Base-by-base conservation (phyloP, 176 grass and related monocot species). In the Avena sativa region DNA sequence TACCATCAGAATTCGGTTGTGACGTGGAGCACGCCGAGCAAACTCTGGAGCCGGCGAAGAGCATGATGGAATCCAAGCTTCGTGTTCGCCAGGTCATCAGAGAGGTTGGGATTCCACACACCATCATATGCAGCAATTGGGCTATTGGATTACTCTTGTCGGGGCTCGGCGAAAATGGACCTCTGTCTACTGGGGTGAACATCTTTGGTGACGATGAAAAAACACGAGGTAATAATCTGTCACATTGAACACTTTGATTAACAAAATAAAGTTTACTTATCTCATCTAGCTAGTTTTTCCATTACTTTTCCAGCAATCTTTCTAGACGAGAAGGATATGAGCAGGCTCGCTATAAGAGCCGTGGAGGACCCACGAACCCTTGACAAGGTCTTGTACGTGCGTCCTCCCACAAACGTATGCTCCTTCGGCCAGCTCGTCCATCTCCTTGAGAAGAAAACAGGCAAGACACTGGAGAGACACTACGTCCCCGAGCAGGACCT, bases 301-400 rank as follows among this genome's bases (percentile, higher is more conserved):
- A 46, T 9, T 8, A 46, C 44, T 46, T 46, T 74, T 12, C 2
- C 51, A 83, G 88, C 19, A 0, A 51, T 88, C 40, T 86, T 92
- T 56, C 21, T 92, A 25, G 6, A 90, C 17, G 93, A 92, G 80
- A 71, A 59, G 71, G 93, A 95, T 61, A 89, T 88, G 66, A 84
- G 85, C 14, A 72, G 13, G 3, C 21, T 83, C 43, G 79, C 69
- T 23, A 84, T 92, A 16, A 92, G 52, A 49, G 83, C 93, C 20
- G 83, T 89, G 12, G 83, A 89, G 8, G 88, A 95, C 46, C 87
- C 82, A 16, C 81, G 90, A 21, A 84, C 90, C 2, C 67, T 92
- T 6, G 73, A 95, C 79, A 92, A 90, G 73, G 81, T 88, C 26
- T 9, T 92, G 20, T 86, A 90, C 59, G n/a, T 90, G 58, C 83